Evolutionary conservation across 768 basidiomycete species (phyloP).

Genomic region (Amanita rimosa): DNA sequence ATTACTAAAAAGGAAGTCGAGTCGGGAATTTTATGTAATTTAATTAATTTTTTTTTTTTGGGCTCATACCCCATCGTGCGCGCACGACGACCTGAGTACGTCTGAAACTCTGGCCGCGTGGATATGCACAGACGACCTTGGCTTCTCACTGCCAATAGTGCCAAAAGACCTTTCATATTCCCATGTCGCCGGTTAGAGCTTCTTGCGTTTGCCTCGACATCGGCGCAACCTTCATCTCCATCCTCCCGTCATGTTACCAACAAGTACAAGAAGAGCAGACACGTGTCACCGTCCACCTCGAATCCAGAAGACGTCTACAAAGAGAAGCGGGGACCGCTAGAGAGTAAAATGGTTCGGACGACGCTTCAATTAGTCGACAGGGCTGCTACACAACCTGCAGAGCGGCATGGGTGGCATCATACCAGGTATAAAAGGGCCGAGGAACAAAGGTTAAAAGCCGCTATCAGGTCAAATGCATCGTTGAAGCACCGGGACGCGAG

Average conservation of each 20-base stretch:
- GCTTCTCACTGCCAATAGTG: neutral
- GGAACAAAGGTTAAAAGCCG: constrained; percentile 21
- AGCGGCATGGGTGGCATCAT: constrained; percentile 20
- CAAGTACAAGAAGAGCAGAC: neutral
- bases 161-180: neutral
- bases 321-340: neutral
- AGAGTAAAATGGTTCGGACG: neutral
- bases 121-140: neutral
- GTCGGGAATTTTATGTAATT: too few relatives aligned
- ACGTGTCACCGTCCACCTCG: neutral
- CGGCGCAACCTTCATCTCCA: neutral
- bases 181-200: neutral
- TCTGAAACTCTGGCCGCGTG: neutral
- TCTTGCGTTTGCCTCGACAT: neutral
- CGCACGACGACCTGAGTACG: too few relatives aligned
- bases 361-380: neutral
- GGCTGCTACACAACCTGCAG: neutral
- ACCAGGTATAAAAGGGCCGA: constrained; percentile 22
- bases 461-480: constrained; percentile 2
- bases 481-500: neutral
- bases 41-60: too few relatives aligned
- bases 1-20: too few relatives aligned
- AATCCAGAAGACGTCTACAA: neutral
- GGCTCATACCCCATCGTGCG: too few relatives aligned
- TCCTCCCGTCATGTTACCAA: neutral